These are phyloP conservation scores for Gossypium ekmanianum DNA, from an alignment of 345 rosid genomes.

Conservation along the genomic window DNA sequence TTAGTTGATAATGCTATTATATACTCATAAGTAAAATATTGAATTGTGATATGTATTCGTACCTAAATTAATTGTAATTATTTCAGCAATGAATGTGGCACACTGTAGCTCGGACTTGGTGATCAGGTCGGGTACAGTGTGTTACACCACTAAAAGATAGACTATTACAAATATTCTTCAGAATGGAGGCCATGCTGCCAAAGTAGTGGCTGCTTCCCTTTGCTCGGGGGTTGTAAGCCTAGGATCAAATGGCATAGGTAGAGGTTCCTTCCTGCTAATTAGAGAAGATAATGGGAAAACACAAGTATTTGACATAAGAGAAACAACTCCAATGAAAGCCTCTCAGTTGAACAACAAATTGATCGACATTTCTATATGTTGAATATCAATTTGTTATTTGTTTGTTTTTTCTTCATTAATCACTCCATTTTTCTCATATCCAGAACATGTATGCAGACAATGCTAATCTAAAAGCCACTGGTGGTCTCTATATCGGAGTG, in stretches of 20 bases:
- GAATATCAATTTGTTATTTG: not conserved
- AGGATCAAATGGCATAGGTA: conserved; percentile 57
- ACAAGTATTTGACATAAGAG: conserved; percentile 50
- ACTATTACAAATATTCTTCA: conserved; percentile 19
- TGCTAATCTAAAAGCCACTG: conserved; percentile 31
- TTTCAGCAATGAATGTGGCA: too few species aligned
- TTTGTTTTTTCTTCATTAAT: not conserved
- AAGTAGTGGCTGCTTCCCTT: conserved; percentile 44
- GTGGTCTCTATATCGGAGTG: conserved; percentile 49
- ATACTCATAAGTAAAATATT: too few species aligned
- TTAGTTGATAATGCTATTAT: too few species aligned
- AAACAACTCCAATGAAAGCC: conserved; percentile 53
- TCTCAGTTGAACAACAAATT: conserved; percentile 30
- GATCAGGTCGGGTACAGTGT: too few species aligned
- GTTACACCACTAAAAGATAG: too few species aligned
- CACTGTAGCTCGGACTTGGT: too few species aligned
- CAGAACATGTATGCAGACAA: conserved; percentile 54
- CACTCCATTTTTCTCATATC: conserved; percentile 7
- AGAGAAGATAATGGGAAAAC: conserved; percentile 29
- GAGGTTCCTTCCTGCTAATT: conserved; percentile 52
- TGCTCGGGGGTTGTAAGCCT: conserved; percentile 62
- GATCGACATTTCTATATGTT: not conserved
- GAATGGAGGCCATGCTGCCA: conserved; percentile 52
- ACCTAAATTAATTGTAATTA: too few species aligned
- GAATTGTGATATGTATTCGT: too few species aligned